Base-by-base conservation (phyloP, 805 yeast genomes). In the Nakazawaea holstii region DNA sequence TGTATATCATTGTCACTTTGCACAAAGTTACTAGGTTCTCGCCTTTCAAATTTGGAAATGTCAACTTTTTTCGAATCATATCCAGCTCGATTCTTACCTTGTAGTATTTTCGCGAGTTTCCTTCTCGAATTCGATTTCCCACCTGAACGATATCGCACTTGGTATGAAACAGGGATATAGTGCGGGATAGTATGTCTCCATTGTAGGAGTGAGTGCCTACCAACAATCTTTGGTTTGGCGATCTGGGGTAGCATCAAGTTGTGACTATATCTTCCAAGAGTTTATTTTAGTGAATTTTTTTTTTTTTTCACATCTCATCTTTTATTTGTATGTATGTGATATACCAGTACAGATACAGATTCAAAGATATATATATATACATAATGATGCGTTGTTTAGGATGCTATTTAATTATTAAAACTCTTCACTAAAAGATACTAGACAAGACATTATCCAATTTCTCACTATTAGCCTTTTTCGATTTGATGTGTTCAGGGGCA, bases 381-480 rank as follows among this genome's bases (percentile, higher is more conserved):
- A 30, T 30, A 6, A 30, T 20, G 24, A 30, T 10, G n/a, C 33
- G 4, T 11, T n/a, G n/a, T n/a, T 30, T 3, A 11, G 8, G 14
- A 13, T 33, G 36, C 14, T 33, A 14, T 8, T n/a, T 13, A 8
- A 33, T 33, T 13, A 13, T 9, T 41, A 14, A 20, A 10, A n/a
- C 4, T 41, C 8, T 24, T 13, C 11, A 14, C 33, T 31, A 82
- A 52, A 82, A 76, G 5, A 82, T 72, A 48, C 69, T 76, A 13
- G 75, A 72, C 48, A 83, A 67, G 27, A 82, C 82, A n/a, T 61
- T 60, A 53, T 68, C 59, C 53, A 76, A 56, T 55, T 72, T 72
- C 26, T 64, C 73, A 7, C 48, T 49, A 55, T 62, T 67, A 31
- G 30, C 35, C 14, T 69, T 63, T 26, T 65, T 62, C 35, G 63